A percentile compares a stretch with the other conserved stretches of the same genome.
phyloP scores from a whole-genome alignment of 148 eudicot genomes.

The Heliosperma pusillum region DNA sequence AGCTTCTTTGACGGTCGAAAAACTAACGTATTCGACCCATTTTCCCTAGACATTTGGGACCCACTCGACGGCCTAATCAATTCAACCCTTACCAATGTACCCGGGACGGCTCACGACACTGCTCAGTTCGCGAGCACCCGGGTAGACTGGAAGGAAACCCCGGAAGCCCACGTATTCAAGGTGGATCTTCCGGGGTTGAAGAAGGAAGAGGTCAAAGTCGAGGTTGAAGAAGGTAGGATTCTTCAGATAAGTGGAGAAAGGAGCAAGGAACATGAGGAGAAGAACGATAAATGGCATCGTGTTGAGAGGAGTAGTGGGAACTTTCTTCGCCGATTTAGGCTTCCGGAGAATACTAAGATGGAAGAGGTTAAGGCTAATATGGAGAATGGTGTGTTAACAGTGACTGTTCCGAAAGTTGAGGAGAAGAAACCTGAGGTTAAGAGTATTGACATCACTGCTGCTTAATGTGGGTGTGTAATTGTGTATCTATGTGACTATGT shows the following conservation, averaged over 20 bases:
- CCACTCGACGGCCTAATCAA: conserved; percentile 27
- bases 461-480: not conserved
- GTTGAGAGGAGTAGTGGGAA: conserved; percentile 29
- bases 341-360: not conserved
- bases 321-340: conserved; percentile 36
- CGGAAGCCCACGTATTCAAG: conserved; percentile 43
- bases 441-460: conserved; percentile 34
- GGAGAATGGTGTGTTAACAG: too few species aligned
- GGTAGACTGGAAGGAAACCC: conserved; percentile 46
- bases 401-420: too few species aligned
- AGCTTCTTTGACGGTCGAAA: conserved; percentile 27
- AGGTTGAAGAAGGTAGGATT: conserved; percentile 41
- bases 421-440: conserved; percentile 1
- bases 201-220: conserved; percentile 50
- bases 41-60: conserved; percentile 31
- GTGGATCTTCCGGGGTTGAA: conserved; percentile 46
- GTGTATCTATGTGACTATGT: too few species aligned
- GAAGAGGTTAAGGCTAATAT: too few species aligned
- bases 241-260: conserved; percentile 25
- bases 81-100: conserved; percentile 21
- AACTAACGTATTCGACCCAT: conserved; percentile 9
- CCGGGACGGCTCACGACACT: conserved; percentile 25
- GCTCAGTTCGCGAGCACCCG: conserved; percentile 32
- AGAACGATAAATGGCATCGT: conserved; percentile 39
- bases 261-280: conserved; percentile 18